A percentile compares a stretch with the other conserved stretches of the same genome.
These are phyloP conservation scores for Mucor lusitanicus DNA, from an alignment of 371 early-diverging fungal genomes.

Conservation along the genomic window DNA sequence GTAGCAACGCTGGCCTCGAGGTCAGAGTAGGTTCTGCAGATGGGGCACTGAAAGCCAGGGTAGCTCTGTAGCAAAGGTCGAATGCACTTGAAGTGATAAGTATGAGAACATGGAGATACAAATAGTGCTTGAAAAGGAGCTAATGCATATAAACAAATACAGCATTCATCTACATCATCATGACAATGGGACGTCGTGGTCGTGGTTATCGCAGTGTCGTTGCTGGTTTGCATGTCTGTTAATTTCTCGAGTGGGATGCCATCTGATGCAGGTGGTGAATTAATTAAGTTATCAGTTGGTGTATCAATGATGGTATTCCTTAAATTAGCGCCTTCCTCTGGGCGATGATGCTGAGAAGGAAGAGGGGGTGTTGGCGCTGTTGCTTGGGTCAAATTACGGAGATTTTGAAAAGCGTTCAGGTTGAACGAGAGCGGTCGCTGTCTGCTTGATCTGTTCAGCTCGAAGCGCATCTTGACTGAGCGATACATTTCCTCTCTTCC, in stretches of 20 bases:
- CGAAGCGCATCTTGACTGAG: constrained; percentile 82
- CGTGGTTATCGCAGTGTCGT: neutral
- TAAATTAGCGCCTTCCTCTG: neutral
- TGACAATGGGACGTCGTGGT: neutral
- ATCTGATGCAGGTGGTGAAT: neutral
- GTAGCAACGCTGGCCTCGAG: constrained; percentile 83
- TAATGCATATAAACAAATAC: constrained; percentile 91
- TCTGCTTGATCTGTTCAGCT: constrained; percentile 64
- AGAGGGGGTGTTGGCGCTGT: neutral
- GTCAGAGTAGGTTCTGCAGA: constrained; percentile 94
- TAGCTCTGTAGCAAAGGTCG: constrained; percentile 71
- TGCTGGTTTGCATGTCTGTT: neutral
- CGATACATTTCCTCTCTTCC: constrained; percentile 70
- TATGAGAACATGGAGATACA: constrained; percentile 93
- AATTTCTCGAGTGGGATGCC: neutral
- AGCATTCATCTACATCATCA: constrained; percentile 73
- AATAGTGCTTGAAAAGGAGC: constrained; percentile 93
- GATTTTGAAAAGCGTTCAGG: constrained; percentile 30
- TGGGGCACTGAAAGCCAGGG: constrained; percentile 89
- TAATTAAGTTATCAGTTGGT: neutral
- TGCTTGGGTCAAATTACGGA: constrained; percentile 23
- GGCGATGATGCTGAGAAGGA: constrained; percentile 7
- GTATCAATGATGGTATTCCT: neutral
- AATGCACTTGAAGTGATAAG: constrained; percentile 95
- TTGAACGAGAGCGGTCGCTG: constrained; percentile 21